Evolutionary conservation across 2,329 filamentous ascomycete species (phyloP), one percentile per base, ranked within the genome.

Genomic region (Cyphellophora europaea): DNA sequence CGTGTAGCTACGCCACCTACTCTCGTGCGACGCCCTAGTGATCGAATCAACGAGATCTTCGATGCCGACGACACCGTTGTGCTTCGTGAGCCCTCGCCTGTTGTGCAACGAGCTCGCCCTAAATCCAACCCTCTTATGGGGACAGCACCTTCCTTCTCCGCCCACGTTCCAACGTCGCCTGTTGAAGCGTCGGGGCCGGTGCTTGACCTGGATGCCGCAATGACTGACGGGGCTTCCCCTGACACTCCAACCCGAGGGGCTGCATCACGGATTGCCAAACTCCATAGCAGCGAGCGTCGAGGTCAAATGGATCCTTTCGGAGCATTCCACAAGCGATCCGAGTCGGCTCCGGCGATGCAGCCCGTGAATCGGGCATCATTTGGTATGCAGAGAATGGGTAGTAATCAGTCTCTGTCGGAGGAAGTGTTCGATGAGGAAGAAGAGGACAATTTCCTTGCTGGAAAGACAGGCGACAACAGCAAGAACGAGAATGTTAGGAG

Each of bases 141-240:
- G 14, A 18, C 19, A 11, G 6, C 32, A 15, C 11, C 11, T 12
- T 11, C 30, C 15, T n/a, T 18, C 14, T 3, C n/a, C 15, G 10
- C 10, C 19, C 14, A 14, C 30, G 12, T 21, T 18, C 13, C 32
- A 18, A n/a, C 25, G 4, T 5, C 32, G n/a, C 27, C 37, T 11
- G 14, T 33, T 8, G 84, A 93, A 40, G 57, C 73, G 3, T 71
- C 79, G 34, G 84, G 78, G 51, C 79, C 83, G 5, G 81, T 95
- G 57, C 93, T 98, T 44, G 91, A 98, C 56, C 66, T 98, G 27
- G 91, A 98, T 61, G 89, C 88, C 12, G 91, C 89, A 16, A 70
- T 96, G 2, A 93, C 87, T 0, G 33, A 44, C 15, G 53, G 55
- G n/a, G 49, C 53, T 12, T 47, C 51, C 14, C 48, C 45, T 21